phyloP scores from a whole-genome alignment of 192 early-diverging fungal species.

The Borealophlyctis nickersoniae region DNA sequence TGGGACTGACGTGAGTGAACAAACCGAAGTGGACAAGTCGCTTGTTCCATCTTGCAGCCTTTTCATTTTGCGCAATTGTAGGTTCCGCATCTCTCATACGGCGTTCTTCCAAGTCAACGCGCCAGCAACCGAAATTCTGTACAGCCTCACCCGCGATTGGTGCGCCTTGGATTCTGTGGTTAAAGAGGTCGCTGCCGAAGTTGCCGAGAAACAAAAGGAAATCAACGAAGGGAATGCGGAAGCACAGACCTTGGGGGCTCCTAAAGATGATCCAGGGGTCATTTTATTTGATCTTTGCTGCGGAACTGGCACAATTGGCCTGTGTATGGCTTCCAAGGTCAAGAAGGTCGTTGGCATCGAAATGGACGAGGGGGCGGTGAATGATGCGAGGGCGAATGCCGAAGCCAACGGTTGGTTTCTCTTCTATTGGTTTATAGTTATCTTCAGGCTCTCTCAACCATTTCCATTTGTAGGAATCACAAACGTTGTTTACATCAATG shows the following conservation, averaged over 20 bases:
- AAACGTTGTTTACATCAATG: slow-evolving; percentile 60
- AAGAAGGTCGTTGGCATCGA: slow-evolving; percentile 73
- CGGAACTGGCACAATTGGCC: slow-evolving; percentile 82
- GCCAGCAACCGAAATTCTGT: slow-evolving; percentile 63
- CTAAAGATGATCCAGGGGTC: slow-evolving; percentile 21
- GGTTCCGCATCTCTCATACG: slow-evolving; percentile 68
- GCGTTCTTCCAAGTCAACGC: slow-evolving; percentile 84
- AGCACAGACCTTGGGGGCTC: slow-evolving; percentile 9
- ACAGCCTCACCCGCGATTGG: slow-evolving; percentile 50
- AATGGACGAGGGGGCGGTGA: slow-evolving; percentile 62
- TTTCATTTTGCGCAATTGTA: too few relatives aligned
- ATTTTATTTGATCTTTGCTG: slow-evolving; percentile 75
- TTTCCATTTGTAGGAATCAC: slow-evolving; percentile 22
- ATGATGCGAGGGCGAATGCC: slow-evolving; percentile 71
- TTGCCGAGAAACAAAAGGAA: neutral
- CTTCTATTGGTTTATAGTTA: slow-evolving; percentile 10
- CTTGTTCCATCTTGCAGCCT: too few relatives aligned
- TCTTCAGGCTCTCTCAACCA: neutral
- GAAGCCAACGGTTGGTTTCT: slow-evolving; percentile 36
- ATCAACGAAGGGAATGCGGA: slow-evolving; percentile 17
- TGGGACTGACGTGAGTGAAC: too few relatives aligned
- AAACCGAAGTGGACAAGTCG: too few relatives aligned
- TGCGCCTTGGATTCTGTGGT: slow-evolving; percentile 31
- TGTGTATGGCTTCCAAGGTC: slow-evolving; percentile 65
- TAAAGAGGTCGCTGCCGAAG: neutral